Base-by-base conservation (phyloP, 1,284 basidiomycete genomes). In the Leccinum pallidistipes region DNA sequence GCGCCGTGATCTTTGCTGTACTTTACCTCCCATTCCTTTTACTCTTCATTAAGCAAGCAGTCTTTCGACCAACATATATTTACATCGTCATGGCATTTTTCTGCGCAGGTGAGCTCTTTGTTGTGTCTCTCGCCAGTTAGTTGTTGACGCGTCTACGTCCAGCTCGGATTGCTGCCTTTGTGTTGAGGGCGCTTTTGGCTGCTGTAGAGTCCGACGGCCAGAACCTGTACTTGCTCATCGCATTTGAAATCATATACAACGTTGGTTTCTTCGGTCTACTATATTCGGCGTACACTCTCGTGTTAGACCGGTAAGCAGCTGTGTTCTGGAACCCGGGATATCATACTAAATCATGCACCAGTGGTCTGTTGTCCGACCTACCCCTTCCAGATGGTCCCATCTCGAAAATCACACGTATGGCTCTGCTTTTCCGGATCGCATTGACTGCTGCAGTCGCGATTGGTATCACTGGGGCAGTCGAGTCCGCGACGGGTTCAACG, bases 1-100 rank as follows among this genome's bases (percentile, higher is more conserved):
- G 76, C 21, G 77, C 83, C 7, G 71, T 77, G 29, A 62, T 84
- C 29, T 83, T 85, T 66, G 75, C 81, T 3, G 61, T 78, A n/a
- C 65, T 78, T 5, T 85, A 83, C 64, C 51, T 70, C 3, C 78
- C 77, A 4, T 69, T 83, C 38, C 60, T 78, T 5, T 59, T 66
- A 0, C 75, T 74, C 68, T 81, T 79, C 63, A 24, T 80, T 31
- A 63, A 61, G 34, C 76, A 77, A 57, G 73, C 77, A 3, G 71
- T 82, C 50, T 64, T 62, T 18, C 73, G 73, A 11, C 77, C 76
- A 2, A 80, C 78, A 1, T 79, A 76, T 61, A 79, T 83, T 7
- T 76, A 79, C 62, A 67, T 79, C 36, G 65, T 77, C 12, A 68
- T 83, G 16, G 63, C 76, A 1, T 49, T 84, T 6, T 85, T 85